These are phyloP conservation scores for Elongisporangium undulatum DNA, from an alignment of 352 stramenopile species.

Conservation along the genomic window DNA sequence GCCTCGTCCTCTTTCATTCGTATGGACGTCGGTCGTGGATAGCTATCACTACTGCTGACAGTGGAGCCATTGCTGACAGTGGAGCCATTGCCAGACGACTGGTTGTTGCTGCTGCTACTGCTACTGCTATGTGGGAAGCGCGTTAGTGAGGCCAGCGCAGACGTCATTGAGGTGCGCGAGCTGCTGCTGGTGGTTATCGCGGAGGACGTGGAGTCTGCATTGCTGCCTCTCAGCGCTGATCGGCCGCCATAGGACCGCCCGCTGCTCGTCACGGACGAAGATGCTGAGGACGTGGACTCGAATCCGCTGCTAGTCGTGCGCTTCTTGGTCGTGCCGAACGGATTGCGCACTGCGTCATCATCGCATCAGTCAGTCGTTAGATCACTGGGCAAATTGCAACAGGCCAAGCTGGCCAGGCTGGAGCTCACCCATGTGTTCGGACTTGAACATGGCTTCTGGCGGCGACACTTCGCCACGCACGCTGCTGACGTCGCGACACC, in stretches of 20 bases:
- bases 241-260: constrained; percentile 27
- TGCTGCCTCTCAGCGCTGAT: constrained; percentile 19
- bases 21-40: constrained; percentile 12
- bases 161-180: constrained; percentile 22
- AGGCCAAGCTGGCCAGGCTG: too few species aligned
- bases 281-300: constrained; percentile 15
- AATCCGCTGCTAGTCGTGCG: constrained; percentile 19
- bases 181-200: constrained; percentile 11
- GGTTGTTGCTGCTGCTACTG: constrained; percentile 17
- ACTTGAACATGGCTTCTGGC: constrained; percentile 26
- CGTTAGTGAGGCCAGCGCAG: constrained; percentile 37
- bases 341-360: constrained; percentile 27
- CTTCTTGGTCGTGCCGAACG: constrained; percentile 35
- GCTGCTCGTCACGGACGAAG: constrained; percentile 14
- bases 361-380: constrained; percentile 5
- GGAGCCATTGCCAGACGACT: constrained; percentile 21
- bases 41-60: neutral
- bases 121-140: too few species aligned
- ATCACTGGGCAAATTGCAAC: neutral
- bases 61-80: constrained; percentile 8
- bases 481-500: neutral
- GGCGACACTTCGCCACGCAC: constrained; percentile 6
- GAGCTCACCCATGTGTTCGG: constrained; percentile 13
- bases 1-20: constrained; percentile 9
- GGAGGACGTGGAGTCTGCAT: constrained; percentile 8